phyloP scores from a whole-genome alignment of 108 stramenopile genomes.

The Conticribra weissflogii region DNA sequence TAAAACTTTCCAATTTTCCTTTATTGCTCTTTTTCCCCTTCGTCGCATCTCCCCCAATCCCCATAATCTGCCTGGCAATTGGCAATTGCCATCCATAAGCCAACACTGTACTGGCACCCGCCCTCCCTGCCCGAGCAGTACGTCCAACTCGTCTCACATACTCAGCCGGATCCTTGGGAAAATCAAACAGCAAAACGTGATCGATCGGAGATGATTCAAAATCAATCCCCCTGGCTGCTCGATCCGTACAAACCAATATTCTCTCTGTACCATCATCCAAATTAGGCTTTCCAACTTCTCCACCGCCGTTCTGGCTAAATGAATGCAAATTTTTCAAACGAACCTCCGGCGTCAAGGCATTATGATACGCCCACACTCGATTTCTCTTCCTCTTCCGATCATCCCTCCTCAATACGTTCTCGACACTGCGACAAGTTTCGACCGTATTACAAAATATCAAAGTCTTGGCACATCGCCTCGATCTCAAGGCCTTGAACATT shows the following conservation, averaged over 20 bases:
- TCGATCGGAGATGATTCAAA: constrained; percentile 73
- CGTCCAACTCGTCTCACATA: constrained; percentile 92
- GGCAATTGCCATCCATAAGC: constrained; percentile 90
- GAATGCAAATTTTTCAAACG: constrained; percentile 60
- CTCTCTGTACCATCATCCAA: constrained; percentile 19
- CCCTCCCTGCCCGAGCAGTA: constrained; percentile 91
- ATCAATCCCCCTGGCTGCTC: constrained; percentile 94
- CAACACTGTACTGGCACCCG: constrained; percentile 85
- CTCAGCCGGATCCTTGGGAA: constrained; percentile 94
- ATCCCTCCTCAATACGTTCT: constrained; percentile 85
- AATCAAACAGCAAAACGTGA: constrained; percentile 95
- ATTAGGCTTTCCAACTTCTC: too few relatives aligned
- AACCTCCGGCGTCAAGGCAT: constrained; percentile 79
- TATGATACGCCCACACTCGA: constrained; percentile 76
- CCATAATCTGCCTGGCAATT: constrained; percentile 80
- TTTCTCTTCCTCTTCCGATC: constrained; percentile 66
- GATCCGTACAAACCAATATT: constrained; percentile 95
- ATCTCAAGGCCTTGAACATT: constrained; percentile 75
- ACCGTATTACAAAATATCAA: constrained; percentile 98
- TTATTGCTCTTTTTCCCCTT: constrained; percentile 19
- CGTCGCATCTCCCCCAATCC: constrained; percentile 19
- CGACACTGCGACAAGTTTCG: constrained; percentile 89
- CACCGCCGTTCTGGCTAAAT: constrained; percentile 54
- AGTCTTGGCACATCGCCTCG: constrained; percentile 76
- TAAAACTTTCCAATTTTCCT: constrained; percentile 36